These are phyloP conservation scores for Boletus pseudopeckii DNA, from an alignment of 768 basidiomycete species.

Conservation along the genomic window DNA sequence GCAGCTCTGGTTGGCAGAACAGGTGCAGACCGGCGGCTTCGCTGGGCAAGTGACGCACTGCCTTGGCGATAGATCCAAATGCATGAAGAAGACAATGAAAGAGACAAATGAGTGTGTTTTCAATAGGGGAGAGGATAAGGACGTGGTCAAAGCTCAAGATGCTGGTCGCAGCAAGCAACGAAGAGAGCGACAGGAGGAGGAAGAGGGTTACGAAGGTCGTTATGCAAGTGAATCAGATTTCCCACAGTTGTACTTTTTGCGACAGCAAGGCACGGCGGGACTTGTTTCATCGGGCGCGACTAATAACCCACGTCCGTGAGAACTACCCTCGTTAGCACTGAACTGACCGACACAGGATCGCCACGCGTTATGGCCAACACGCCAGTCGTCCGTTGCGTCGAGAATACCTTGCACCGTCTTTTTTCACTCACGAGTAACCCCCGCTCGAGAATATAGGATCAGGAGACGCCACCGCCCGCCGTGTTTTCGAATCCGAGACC, in stretches of 20 bases:
- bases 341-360: too few species aligned
- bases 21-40: slow-evolving; percentile 50
- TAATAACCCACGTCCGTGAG: too few species aligned
- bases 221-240: not conserved
- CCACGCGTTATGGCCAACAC: too few species aligned
- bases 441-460: too few species aligned
- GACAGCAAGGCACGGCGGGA: not conserved
- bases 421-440: too few species aligned
- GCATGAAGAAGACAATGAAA: slow-evolving; percentile 28
- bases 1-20: slow-evolving; percentile 54
- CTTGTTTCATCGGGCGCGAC: too few species aligned
- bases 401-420: too few species aligned
- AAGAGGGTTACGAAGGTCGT: slow-evolving; percentile 6
- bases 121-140: slow-evolving; percentile 14
- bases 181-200: not conserved
- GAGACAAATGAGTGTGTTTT: slow-evolving; percentile 35
- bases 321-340: too few species aligned
- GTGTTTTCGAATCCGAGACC: too few species aligned
- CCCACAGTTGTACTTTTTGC: not conserved
- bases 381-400: too few species aligned
- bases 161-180: slow-evolving; percentile 24
- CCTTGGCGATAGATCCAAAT: slow-evolving; percentile 36
- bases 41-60: slow-evolving; percentile 52
- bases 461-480: too few species aligned
- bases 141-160: slow-evolving; percentile 19